Evolutionary conservation across 371 early-diverging fungal species (phyloP).

Genomic region (Actinomucor elegans): DNA sequence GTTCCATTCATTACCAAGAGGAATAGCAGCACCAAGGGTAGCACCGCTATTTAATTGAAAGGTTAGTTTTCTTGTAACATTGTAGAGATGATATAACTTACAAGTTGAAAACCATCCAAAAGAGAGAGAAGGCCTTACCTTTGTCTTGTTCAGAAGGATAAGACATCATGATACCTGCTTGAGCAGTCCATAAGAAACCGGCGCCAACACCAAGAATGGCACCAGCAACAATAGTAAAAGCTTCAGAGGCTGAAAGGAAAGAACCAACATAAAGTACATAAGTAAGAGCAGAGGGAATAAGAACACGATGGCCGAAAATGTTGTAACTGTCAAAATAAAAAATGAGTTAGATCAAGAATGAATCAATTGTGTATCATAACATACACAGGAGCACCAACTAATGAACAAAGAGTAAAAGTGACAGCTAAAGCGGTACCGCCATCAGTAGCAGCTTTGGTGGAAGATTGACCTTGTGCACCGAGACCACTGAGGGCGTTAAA

Average conservation of each 20-base stretch:
- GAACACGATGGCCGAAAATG: constrained; percentile 53
- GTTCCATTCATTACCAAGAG: constrained; percentile 25
- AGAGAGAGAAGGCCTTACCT: constrained; percentile 64
- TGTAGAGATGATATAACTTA: not conserved
- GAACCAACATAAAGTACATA: constrained; percentile 61
- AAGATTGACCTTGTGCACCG: constrained; percentile 56
- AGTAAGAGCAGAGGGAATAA: constrained; percentile 51
- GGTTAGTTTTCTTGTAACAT: not conserved
- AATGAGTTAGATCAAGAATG: not conserved
- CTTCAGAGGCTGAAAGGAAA: constrained; percentile 44
- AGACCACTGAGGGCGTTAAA: constrained; percentile 35
- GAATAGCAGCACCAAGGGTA: constrained; percentile 22
- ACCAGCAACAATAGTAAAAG: constrained; percentile 54
- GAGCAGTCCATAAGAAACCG: constrained; percentile 55
- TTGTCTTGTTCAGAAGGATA: constrained; percentile 75
- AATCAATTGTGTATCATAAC: not conserved
- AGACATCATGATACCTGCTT: constrained; percentile 76
- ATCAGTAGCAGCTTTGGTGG: constrained; percentile 59
- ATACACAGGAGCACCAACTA: constrained; percentile 57
- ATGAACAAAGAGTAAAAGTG: constrained; percentile 63
- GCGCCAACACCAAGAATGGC: constrained; percentile 61
- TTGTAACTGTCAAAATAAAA: constrained; percentile 35
- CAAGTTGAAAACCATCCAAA: constrained; percentile 82
- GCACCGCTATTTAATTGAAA: too few species aligned
- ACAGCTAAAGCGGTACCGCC: constrained; percentile 67